Base-by-base conservation (phyloP, 345 rosid species). In the Eucalyptus regnans region DNA sequence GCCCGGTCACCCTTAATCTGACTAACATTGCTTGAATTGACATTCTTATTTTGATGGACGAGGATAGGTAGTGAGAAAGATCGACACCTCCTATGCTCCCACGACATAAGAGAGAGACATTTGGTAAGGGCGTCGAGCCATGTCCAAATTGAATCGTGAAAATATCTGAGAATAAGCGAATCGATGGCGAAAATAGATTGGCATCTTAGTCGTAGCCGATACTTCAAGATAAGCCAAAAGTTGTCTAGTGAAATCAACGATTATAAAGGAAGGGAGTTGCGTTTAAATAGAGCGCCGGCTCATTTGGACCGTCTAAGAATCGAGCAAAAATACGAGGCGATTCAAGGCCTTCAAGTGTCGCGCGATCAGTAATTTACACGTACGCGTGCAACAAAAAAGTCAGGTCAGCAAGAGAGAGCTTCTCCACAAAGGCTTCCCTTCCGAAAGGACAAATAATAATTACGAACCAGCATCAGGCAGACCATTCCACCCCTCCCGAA, bases 91-190 rank as follows among this genome's bases (percentile, higher is more conserved):
- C 7, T 12, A 3, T 8, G 23, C 7, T 31, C 20, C 9, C 43
- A 33, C 4, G 0, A 27, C 2, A 1, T 9, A 4, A 1, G 1
- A 9, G 25, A 37, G 14, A 18, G 46, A 37, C 4, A 0, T 37
- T 33, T 33, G 25, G 11, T 5, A 18, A 71, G 25, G 25, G 2
- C 1, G 2, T 33, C 2, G 4, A 71, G 25, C 9, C 13, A 16
- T 5, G 25, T 17, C 11, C 7, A 7, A 33, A 33, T 33, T 9
- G 4, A 71, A 33, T 71, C 0, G 1, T 0, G 2, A 71, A 31
- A 20, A 71, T 5, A 37, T 71, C 2, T 2, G 0, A 37, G 4
- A 71, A 18, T 3, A 17, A 18, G 7, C 1, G 4, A 22, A 37
- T 11, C 12, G 18, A 33, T 18, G 4, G 14, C 3, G 3, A 71